phyloP scores from a whole-genome alignment of 225 moss, liverwort and hornwort genomes.

The Sphagnum tenellum region DNA sequence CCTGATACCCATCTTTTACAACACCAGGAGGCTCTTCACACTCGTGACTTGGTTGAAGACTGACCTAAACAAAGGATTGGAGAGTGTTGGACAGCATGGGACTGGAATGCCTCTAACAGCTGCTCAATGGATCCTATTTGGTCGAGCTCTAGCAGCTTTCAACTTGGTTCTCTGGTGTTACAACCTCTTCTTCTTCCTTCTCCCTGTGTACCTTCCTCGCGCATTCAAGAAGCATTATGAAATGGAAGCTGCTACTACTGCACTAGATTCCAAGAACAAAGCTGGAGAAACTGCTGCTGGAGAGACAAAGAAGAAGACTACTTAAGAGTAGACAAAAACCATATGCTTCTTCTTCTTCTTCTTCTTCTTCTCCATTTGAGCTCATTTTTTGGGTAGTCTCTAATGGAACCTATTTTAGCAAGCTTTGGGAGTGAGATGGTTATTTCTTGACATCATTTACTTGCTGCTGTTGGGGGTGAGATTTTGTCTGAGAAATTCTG shows the following conservation, averaged over 20 bases:
- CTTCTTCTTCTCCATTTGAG: too few species aligned
- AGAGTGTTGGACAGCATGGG: constrained; percentile 25
- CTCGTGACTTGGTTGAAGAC: constrained; percentile 29
- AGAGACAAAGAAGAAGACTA: too few species aligned
- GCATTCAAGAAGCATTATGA: constrained; percentile 28
- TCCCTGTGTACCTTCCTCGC: constrained; percentile 36
- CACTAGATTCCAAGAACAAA: constrained; percentile 6
- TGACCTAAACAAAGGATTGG: constrained; percentile 19
- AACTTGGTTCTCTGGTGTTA: constrained; percentile 32
- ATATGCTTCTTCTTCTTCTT: too few species aligned
- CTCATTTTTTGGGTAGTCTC: too few species aligned
- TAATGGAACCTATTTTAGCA: too few species aligned
- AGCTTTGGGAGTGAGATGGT: too few species aligned
- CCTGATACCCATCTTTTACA: constrained; percentile 41
- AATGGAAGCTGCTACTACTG: constrained; percentile 10
- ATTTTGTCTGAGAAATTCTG: too few species aligned
- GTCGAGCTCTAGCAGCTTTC: constrained; percentile 11
- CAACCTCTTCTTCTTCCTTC: constrained; percentile 32
- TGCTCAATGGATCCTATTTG: constrained; percentile 21
- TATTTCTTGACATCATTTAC: too few species aligned
- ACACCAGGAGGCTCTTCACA: constrained; percentile 32
- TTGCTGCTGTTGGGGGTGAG: too few species aligned
- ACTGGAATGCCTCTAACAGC: background rate
- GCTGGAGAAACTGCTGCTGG: too few species aligned
- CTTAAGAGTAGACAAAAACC: too few species aligned